Percentiles rank a stretch among this genome's conserved stretches.
Evolutionary conservation across 2,329 filamentous ascomycete genomes (phyloP).

Genomic region (Domatiomyces globalis): DNA sequence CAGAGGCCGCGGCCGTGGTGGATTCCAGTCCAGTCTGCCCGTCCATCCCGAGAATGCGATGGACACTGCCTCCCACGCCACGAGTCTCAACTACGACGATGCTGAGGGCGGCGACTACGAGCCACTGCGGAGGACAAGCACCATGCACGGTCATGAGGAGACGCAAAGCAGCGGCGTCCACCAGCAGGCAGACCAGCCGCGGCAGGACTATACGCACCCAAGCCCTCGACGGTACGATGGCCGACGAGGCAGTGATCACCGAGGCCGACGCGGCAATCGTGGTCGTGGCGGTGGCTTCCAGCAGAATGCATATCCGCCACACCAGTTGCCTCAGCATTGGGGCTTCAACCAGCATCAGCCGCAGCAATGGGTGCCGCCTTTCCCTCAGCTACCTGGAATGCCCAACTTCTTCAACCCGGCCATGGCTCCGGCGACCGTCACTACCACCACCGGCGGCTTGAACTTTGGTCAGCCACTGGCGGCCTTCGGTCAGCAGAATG

Average conservation of each 20-base stretch:
- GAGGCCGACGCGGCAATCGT: constrained; percentile 3
- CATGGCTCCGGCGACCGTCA: not conserved
- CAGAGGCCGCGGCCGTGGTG: constrained; percentile 3
- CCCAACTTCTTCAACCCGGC: not conserved
- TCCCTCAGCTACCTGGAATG: not conserved
- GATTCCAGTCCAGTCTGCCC: not conserved
- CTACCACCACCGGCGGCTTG: not conserved
- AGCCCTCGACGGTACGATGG: constrained; percentile 4
- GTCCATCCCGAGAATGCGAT: not conserved
- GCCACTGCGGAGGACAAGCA: not conserved
- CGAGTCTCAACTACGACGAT: not conserved
- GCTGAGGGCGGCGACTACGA: constrained; percentile 9
- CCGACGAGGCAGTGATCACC: constrained; percentile 1
- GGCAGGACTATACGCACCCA: constrained; percentile 1
- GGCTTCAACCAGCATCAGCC: not conserved
- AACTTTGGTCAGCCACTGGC: not conserved
- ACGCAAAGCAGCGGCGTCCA: too few species aligned
- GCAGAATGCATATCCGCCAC: constrained; percentile 6
- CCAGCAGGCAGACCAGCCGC: too few species aligned
- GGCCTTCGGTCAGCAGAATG: not conserved
- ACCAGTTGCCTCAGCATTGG: not conserved
- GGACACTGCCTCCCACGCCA: not conserved
- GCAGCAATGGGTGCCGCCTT: not conserved
- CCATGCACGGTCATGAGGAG: not conserved
- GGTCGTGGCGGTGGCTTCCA: constrained; percentile 1